These are phyloP conservation scores for Cyberlindnera americana DNA, from an alignment of 805 yeast genomes.

Conservation along the genomic window DNA sequence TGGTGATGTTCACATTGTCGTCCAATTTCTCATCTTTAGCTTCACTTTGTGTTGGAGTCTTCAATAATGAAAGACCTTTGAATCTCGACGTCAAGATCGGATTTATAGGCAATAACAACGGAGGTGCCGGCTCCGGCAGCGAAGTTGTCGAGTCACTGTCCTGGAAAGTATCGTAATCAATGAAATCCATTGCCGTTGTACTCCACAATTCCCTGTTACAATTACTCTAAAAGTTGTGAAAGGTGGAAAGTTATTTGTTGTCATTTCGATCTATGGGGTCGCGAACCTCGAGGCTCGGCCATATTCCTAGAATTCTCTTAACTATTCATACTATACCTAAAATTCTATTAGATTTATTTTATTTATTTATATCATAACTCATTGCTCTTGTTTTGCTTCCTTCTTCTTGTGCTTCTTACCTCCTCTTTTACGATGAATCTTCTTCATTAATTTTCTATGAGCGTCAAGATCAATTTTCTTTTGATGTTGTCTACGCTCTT, in stretches of 20 bases:
- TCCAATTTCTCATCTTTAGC: neutral
- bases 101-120: conserved; percentile 36
- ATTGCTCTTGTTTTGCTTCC: too few relatives aligned
- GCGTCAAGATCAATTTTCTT: conserved; percentile 14
- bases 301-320: too few relatives aligned
- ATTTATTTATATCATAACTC: too few relatives aligned
- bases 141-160: conserved; percentile 2
- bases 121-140: conserved; percentile 38
- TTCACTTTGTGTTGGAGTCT: conserved; percentile 18
- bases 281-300: too few relatives aligned
- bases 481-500: conserved; percentile 11
- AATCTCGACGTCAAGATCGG: conserved; percentile 33
- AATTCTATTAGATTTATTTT: neutral
- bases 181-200: conserved; percentile 23
- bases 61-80: conserved; percentile 34
- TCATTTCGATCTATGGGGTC: too few relatives aligned
- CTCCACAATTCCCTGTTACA: too few relatives aligned
- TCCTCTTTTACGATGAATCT: conserved; percentile 22
- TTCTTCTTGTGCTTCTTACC: conserved; percentile 27
- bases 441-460: conserved; percentile 22
- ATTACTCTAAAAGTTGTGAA: too few relatives aligned
- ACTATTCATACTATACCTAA: too few relatives aligned
- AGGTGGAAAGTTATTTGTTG: too few relatives aligned
- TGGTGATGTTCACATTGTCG: conserved; percentile 7
- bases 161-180: conserved; percentile 25